These are phyloP conservation scores for Talaromyces trachyspermus DNA, from an alignment of 495 filamentous ascomycete species.

Conservation along the genomic window DNA sequence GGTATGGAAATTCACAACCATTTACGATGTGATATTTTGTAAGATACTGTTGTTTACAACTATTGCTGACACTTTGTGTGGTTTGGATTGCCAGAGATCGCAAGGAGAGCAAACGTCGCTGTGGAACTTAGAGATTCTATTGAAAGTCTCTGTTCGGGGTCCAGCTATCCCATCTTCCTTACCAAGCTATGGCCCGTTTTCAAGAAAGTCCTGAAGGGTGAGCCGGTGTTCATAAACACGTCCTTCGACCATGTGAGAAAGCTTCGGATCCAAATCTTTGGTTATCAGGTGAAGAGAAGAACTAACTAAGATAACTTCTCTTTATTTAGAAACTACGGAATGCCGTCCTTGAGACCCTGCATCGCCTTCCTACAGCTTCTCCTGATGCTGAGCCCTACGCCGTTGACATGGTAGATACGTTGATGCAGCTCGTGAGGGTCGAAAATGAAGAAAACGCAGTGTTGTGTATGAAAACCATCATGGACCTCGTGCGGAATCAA, in stretches of 20 bases:
- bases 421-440: constrained; percentile 77
- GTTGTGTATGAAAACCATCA: constrained; percentile 94
- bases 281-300: background rate
- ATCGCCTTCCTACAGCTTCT: constrained; percentile 77
- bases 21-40: background rate
- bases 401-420: constrained; percentile 72
- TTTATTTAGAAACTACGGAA: constrained; percentile 71
- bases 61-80: too few relatives aligned
- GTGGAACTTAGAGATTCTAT: constrained; percentile 78
- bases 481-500: constrained; percentile 91
- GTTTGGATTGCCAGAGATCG: constrained; percentile 49
- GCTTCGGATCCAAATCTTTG: constrained; percentile 11
- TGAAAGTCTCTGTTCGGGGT: constrained; percentile 59
- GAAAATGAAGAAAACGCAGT: constrained; percentile 99
- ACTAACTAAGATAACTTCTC: constrained; percentile 10
- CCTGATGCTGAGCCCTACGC: constrained; percentile 84
- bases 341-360: constrained; percentile 87
- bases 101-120: constrained; percentile 67
- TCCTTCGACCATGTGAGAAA: constrained; percentile 68
- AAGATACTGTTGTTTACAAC: background rate
- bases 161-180: constrained; percentile 68
- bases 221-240: constrained; percentile 83
- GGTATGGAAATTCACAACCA: constrained; percentile 34
- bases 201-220: constrained; percentile 72
- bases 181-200: constrained; percentile 86